A percentile compares a stretch with the other conserved stretches of the same genome.
phyloP scores from a whole-genome alignment of 2,329 filamentous ascomycete genomes.

The Xylaria sp. region DNA sequence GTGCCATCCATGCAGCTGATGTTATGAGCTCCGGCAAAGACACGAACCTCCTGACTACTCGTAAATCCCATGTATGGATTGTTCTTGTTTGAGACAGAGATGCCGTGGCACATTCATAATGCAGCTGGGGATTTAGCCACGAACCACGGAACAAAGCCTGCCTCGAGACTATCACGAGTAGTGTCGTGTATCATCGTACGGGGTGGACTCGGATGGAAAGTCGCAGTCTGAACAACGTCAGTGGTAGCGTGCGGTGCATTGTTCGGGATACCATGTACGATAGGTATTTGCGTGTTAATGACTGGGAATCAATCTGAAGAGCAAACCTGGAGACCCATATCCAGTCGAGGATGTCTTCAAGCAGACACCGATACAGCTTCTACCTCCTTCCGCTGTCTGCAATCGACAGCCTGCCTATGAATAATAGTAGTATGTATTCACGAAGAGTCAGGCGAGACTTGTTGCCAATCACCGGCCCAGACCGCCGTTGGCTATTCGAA shows the following conservation, averaged over 20 bases:
- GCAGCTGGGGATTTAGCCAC: too few species aligned
- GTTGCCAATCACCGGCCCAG: background rate
- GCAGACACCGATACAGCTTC: background rate
- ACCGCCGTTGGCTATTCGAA: background rate
- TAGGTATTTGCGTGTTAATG: background rate
- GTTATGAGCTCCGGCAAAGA: too few species aligned
- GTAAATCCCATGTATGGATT: background rate
- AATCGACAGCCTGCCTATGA: background rate
- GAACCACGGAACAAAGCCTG: too few species aligned
- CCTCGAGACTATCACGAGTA: too few species aligned
- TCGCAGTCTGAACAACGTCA: too few species aligned
- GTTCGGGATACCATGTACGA: background rate
- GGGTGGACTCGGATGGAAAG: too few species aligned
- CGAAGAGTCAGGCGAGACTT: background rate
- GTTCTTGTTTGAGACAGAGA: background rate
- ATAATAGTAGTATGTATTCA: background rate
- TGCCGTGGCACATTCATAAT: background rate
- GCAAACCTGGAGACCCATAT: too few species aligned
- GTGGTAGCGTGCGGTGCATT: too few species aligned
- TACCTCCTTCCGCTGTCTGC: background rate
- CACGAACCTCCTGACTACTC: background rate
- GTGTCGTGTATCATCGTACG: too few species aligned
- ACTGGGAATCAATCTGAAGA: too few species aligned
- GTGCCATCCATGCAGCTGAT: too few species aligned
- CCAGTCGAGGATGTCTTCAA: too few species aligned